phyloP scores from a whole-genome alignment of 306 rosid genomes.

The Malus sylvestris region DNA sequence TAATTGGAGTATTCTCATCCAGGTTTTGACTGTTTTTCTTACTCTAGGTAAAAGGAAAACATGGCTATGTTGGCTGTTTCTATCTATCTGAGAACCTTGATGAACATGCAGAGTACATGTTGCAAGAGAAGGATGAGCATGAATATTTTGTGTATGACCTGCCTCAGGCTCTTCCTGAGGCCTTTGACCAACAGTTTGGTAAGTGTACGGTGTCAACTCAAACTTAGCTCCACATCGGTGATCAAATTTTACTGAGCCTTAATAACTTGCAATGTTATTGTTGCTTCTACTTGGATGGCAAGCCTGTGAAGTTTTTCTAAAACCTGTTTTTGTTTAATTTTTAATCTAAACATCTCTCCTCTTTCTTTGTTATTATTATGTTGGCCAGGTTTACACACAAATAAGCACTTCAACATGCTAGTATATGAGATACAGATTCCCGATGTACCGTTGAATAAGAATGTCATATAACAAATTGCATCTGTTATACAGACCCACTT shows the following conservation, averaged over 20 bases:
- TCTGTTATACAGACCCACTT: slow-evolving; percentile 3
- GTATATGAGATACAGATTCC: background rate
- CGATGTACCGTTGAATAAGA: background rate
- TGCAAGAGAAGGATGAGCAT: slow-evolving; percentile 35
- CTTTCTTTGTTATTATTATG: background rate
- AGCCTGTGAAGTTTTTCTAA: background rate
- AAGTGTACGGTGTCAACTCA: slow-evolving; percentile 31
- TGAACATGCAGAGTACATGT: slow-evolving; percentile 43
- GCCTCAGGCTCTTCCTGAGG: slow-evolving; percentile 56
- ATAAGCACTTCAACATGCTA: background rate
- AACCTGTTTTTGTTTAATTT: background rate
- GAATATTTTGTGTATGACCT: slow-evolving; percentile 45
- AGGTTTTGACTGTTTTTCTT: slow-evolving; percentile 9
- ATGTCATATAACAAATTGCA: background rate
- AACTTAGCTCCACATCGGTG: background rate
- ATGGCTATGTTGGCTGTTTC: slow-evolving; percentile 66
- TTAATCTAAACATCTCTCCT: background rate
- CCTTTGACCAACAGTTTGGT: slow-evolving; percentile 51
- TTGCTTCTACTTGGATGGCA: background rate
- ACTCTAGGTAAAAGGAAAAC: slow-evolving; percentile 68
- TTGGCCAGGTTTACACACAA: background rate
- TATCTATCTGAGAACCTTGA: slow-evolving; percentile 80
- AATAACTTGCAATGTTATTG: background rate
- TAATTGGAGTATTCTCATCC: background rate
- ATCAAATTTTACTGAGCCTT: background rate